These are phyloP conservation scores for Aurifilum marmelostoma DNA, from an alignment of 2,329 filamentous ascomycete genomes.

Conservation along the genomic window DNA sequence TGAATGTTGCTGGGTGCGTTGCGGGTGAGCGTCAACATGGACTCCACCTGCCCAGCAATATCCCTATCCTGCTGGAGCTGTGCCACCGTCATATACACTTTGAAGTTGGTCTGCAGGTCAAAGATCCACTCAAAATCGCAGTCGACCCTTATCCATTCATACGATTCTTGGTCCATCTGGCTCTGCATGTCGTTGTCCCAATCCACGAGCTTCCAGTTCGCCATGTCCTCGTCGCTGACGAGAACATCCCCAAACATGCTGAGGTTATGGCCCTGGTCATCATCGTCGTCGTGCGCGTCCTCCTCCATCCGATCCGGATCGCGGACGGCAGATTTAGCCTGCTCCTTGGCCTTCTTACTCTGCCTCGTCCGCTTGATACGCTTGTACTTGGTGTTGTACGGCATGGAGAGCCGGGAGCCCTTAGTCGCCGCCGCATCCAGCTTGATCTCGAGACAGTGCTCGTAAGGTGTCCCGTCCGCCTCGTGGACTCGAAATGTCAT, in stretches of 20 bases:
- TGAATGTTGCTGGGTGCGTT: slow-evolving; percentile 76
- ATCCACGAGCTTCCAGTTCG: slow-evolving; percentile 82
- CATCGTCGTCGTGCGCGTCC: slow-evolving; percentile 66
- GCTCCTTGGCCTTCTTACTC: slow-evolving; percentile 70
- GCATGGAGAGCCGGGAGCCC: slow-evolving; percentile 81
- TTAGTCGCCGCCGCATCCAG: slow-evolving; percentile 72
- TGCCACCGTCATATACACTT: slow-evolving; percentile 96
- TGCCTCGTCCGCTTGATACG: slow-evolving; percentile 81
- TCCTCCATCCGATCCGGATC: slow-evolving; percentile 55
- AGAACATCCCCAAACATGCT: slow-evolving; percentile 93
- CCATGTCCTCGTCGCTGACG: slow-evolving; percentile 77
- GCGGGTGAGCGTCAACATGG: slow-evolving; percentile 73
- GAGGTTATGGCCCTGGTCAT: slow-evolving; percentile 65
- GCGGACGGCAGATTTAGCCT: slow-evolving; percentile 62
- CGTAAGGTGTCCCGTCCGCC: slow-evolving; percentile 95
- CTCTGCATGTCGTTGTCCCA: slow-evolving; percentile 89
- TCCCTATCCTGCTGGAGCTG: slow-evolving; percentile 97
- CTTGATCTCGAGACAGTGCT: slow-evolving; percentile 95
- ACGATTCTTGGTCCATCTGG: slow-evolving; percentile 93
- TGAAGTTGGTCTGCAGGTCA: slow-evolving; percentile 78
- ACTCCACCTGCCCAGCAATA: slow-evolving; percentile 82
- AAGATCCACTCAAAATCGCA: slow-evolving; percentile 98
- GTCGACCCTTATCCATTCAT: slow-evolving; percentile 98
- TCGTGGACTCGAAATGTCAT: slow-evolving; percentile 99
- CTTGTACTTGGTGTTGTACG: slow-evolving; percentile 99